Conservation (phyloP, 495 filamentous ascomycete genomes). For the Staphylotrichum longicolle region DNA sequence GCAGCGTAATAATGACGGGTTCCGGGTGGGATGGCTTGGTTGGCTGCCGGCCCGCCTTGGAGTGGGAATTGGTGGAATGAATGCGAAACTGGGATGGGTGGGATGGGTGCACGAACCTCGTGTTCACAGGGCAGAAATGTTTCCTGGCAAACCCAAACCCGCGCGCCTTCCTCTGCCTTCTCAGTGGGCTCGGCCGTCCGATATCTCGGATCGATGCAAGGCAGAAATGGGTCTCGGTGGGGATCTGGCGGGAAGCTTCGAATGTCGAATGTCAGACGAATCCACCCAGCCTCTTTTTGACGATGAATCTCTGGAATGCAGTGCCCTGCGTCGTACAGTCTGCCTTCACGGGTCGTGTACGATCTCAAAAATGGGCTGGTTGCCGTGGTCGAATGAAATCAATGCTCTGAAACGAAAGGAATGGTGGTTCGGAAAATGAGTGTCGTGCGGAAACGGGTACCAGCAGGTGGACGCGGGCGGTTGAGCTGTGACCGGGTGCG, state of each 20-base stretch:
- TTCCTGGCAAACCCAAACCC: not conserved
- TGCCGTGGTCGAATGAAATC: not conserved
- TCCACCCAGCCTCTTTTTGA: conserved; percentile 5
- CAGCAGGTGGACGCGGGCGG: conserved; percentile 1
- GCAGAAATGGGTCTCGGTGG: not conserved
- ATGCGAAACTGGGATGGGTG: not conserved
- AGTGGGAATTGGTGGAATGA: not conserved
- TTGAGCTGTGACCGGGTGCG: not conserved
- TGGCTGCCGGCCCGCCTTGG: not conserved
- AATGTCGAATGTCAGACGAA: not conserved
- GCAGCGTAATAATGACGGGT: conserved; percentile 20
- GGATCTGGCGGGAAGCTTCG: not conserved
- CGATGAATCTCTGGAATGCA: conserved; percentile 3
- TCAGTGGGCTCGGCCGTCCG: not conserved
- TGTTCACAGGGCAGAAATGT: conserved; percentile 10
- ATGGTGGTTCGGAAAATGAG: conserved; percentile 4
- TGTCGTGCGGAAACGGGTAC: conserved; percentile 7
- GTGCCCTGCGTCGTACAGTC: conserved; percentile 6
- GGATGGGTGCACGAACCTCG: conserved; percentile 18
- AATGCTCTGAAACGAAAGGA: conserved; percentile 2
- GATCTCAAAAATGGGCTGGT: not conserved
- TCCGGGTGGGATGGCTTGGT: not conserved
- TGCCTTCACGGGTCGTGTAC: not conserved
- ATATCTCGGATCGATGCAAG: not conserved
- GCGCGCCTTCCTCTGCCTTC: not conserved